Conservation (phyloP, 345 rosid species). For the Ricinus communis region DNA sequence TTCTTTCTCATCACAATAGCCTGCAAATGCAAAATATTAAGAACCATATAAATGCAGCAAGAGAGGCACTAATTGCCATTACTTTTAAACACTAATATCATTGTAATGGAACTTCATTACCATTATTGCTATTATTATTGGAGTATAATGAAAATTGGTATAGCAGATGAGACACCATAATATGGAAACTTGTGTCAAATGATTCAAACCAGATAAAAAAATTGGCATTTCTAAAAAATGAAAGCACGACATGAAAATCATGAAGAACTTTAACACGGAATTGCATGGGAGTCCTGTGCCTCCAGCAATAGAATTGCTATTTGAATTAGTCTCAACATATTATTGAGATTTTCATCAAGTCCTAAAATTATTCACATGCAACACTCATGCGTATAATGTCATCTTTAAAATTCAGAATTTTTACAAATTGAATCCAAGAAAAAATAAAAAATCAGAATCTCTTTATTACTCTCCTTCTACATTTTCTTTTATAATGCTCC, state of each 20-base stretch:
- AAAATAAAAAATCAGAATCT: too few species aligned
- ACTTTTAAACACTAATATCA: neutral
- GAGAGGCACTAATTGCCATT: neutral
- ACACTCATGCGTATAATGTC: neutral
- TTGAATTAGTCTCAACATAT: neutral
- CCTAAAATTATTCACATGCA: neutral
- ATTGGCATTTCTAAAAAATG: too few species aligned
- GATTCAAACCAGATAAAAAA: too few species aligned
- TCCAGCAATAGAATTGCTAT: neutral
- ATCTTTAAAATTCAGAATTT: neutral
- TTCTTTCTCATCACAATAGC: constrained; percentile 45
- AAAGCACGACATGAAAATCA: too few species aligned
- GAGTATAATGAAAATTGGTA: neutral
- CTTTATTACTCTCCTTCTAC: too few species aligned
- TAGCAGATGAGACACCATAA: neutral
- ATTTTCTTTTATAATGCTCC: too few species aligned
- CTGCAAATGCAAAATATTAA: constrained; percentile 14
- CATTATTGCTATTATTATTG: too few species aligned
- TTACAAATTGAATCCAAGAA: neutral
- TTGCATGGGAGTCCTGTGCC: neutral
- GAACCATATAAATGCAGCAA: constrained; percentile 2
- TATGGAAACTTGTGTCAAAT: too few species aligned
- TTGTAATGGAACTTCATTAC: neutral
- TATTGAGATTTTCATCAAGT: too few species aligned
- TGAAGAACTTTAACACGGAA: too few species aligned